Evolutionary conservation across 2,329 filamentous ascomycete species (phyloP), one percentile per base, ranked within the genome.

Genomic region (Sclerotiophoma versabilis): DNA sequence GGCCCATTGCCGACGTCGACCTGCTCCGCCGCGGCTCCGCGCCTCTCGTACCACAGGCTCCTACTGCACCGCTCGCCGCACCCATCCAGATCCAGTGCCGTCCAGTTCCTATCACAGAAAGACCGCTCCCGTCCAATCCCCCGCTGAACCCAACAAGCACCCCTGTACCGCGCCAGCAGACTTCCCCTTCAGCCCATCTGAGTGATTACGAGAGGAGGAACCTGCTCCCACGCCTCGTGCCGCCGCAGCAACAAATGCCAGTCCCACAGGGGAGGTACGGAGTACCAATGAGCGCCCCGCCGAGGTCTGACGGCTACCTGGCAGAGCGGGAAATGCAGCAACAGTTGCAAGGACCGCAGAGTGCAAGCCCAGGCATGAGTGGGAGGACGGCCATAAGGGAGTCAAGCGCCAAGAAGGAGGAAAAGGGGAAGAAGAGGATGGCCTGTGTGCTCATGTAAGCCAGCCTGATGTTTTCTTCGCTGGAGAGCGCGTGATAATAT

Each of bases 21-120:
- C 43, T 46, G 2, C 57, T 57, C 2, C 67, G 68, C 10, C 56
- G 66, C 20, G 70, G 63, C n/a, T 71, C 66, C 8, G 68, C 62
- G 3, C 68, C 69, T 1, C 60, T 45, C 25, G 43, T 34, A 2
- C 29, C 42, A 11, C 41, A 34, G 4, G 15, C 41, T 3, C 3
- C 17, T 5, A 7, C 37, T 6, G 12, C 14, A 47, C 60, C 9
- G n/a, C 25, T n/a, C 41, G 4, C 22, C 22, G n/a, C 32, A 33
- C 14, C 22, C 17, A 49, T 60, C 11, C 39, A 41, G 2, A 51
- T 60, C 10, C 45, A 36, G 2, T 56, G 62, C 15, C 64, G 62
- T 3, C 60, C 57, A 2, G 32, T 58, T 2, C 20, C 38, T 8
- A 10, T 19, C 5, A 12, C 19, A 19, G 42, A 49, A 2, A 49